Base-by-base conservation (phyloP, 169 alveolate genomes). In the Plasmodium chabaudi region DNA sequence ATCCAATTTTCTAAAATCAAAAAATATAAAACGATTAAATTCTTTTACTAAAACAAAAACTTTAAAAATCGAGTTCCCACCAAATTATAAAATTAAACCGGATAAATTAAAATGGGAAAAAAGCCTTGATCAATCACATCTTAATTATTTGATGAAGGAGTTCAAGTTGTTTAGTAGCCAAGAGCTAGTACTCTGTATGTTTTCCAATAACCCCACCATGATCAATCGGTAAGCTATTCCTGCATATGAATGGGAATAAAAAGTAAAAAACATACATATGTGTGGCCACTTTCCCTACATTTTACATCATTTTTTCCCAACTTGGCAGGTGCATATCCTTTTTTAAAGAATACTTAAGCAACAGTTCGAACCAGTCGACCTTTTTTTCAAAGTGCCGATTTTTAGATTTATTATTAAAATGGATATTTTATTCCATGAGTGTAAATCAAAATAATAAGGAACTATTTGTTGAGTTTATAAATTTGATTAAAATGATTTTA, bases 51-150 rank as follows among this genome's bases (percentile, higher is more conserved):
- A 84, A 34, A 69, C 39, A 7, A 84, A 84, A 64, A 55, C 47
- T 0, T 5, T 69, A n/a, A 84, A 84, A 51, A 68, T 84, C 13
- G 91, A 84, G n/a, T 84, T 84, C 17, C 91, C 91, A n/a, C 39
- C 87, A 4, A 12, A 84, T 51, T 72, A 84, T 51, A 84, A 84
- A 69, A 84, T 84, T 57, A 84, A 84, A 55, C 51, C 65, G 6
- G 91, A 84, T 59, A 69, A 46, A 39, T 42, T 84, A 5, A 84
- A 84, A 69, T 84, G 91, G 91, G 91, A 70, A 13, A 70, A 68
- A 27, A 49, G 56, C 27, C 7, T 84, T 5, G 91, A 84, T 42
- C 65, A 68, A 47, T n/a, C 57, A 9, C 91, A 84, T 72, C 34
- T 60, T 23, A 69, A 39, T 55, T 84, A 84, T 57, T 64, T 84